Evolutionary conservation across 2,329 filamentous ascomycete genomes (phyloP), one percentile per base, ranked within the genome.

Genomic region (Aspergillus arachidicola): DNA sequence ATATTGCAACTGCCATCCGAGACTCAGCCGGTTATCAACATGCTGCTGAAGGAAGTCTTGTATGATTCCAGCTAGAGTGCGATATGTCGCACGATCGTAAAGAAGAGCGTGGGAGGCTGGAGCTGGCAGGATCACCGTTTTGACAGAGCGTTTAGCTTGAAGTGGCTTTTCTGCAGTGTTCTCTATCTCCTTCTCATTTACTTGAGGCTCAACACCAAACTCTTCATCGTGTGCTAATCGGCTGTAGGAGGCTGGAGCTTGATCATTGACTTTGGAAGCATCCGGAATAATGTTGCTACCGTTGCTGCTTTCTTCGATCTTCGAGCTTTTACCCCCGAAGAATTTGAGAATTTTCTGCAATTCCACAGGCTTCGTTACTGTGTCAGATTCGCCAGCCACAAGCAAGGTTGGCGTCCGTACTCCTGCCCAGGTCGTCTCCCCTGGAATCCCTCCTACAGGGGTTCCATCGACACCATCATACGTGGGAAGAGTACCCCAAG

Each of bases 1-100:
- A 71, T 95, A 90, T 71, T 94, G 91, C 19, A 98, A 83, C 78
- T 98, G 94, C 94, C 94, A 98, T 50, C 90, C 92, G 32, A 94
- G 86, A 1, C 89, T 91, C 16, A 97, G 85, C 10, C 93, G 88
- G 11, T 88, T 85, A 11, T 94, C 94, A 59, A 97, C 84, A 71
- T 93, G 86, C 3, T 85, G 83, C 21, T 87, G 84, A 32, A 97
- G 84, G 72, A 98, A 98, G 66, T 91, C 89, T 63, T 93, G 91
- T 58, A 97, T 89, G 0, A 96, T 83, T 0, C 93, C 93, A 1
- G 92, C 90, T 11, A 97, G 82, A 6, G 89, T 89, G 57, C 92
- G 90, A 50, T 90, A 91, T 2, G 88, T 91, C 0, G 86, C 84
- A 2, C 92, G 90, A 61, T 89, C 89, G 75, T 96, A 98, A 6